Conservation (phyloP, 2,329 filamentous ascomycete genomes). For the Fusarium luffae region DNA sequence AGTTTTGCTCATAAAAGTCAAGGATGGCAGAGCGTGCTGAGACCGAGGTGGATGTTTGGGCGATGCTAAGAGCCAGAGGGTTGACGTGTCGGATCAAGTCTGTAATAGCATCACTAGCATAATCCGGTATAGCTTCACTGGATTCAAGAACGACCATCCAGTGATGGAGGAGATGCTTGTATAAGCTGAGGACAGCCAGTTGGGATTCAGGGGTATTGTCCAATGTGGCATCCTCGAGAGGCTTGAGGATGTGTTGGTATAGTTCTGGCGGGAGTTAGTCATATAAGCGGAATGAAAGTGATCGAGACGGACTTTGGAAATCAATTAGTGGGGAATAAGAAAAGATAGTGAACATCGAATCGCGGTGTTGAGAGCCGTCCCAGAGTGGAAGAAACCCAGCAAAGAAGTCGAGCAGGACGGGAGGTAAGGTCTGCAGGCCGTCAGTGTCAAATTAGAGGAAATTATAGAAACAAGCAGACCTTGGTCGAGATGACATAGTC, state of each 20-base stretch:
- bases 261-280: conserved; percentile 58
- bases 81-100: conserved; percentile 62
- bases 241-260: conserved; percentile 59
- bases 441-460: conserved; percentile 16
- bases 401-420: conserved; percentile 63
- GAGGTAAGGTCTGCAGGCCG: conserved; percentile 56
- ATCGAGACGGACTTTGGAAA: conserved; percentile 62
- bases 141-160: conserved; percentile 63
- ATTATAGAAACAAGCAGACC: conserved; percentile 52
- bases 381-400: conserved; percentile 66
- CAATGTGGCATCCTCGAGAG: conserved; percentile 63
- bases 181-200: conserved; percentile 71
- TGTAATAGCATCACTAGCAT: conserved; percentile 54
- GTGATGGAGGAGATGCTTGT: conserved; percentile 72
- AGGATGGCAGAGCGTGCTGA: conserved; percentile 67
- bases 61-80: conserved; percentile 67
- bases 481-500: conserved; percentile 68
- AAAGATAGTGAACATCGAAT: conserved; percentile 68
- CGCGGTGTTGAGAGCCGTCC: conserved; percentile 68
- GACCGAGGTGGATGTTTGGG: conserved; percentile 62
- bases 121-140: conserved; percentile 49
- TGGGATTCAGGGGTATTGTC: conserved; percentile 64
- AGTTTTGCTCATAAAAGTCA: conserved; percentile 75
- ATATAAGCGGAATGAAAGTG: neutral
- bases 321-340: conserved; percentile 64